Evolutionary conservation across 768 basidiomycete species (phyloP).

Genomic region (Calocybe cyanea): DNA sequence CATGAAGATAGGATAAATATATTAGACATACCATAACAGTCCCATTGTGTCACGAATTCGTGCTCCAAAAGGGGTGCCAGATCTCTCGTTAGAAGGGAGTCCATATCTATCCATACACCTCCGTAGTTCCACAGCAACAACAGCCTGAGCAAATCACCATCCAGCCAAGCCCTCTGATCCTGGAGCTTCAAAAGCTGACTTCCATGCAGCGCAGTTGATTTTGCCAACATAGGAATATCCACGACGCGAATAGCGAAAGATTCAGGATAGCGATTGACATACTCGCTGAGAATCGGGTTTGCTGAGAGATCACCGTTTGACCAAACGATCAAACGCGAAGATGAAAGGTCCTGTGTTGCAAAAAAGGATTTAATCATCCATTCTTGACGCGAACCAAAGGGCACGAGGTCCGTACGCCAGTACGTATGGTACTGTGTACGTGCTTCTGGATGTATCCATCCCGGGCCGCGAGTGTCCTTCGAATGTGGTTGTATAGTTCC

Average conservation of each 20-base stretch:
- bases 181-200: slow-evolving; percentile 52
- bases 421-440: slow-evolving; percentile 84
- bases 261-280: slow-evolving; percentile 60
- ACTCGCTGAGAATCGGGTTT: slow-evolving; percentile 56
- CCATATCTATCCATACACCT: slow-evolving; percentile 98
- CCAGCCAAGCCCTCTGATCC: slow-evolving; percentile 89
- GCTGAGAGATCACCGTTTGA: slow-evolving; percentile 74
- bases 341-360: slow-evolving; percentile 74
- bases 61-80: slow-evolving; percentile 84
- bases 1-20: too few species aligned
- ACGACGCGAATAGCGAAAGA: slow-evolving; percentile 69
- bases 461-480: slow-evolving; percentile 12
- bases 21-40: slow-evolving; percentile 87
- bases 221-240: slow-evolving; percentile 63
- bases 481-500: slow-evolving; percentile 57
- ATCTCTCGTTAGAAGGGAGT: slow-evolving; percentile 87
- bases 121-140: slow-evolving; percentile 87
- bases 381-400: slow-evolving; percentile 80
- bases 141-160: slow-evolving; percentile 88
- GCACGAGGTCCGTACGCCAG: slow-evolving; percentile 86
- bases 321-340: slow-evolving; percentile 79
- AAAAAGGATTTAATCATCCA: slow-evolving; percentile 93
- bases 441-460: slow-evolving; percentile 31
- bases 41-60: slow-evolving; percentile 99
- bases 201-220: slow-evolving; percentile 73